Evolutionary conservation across 2,329 filamentous ascomycete species (phyloP), one percentile per base, ranked within the genome.

Genomic region (Teratosphaeriaceae sp.): DNA sequence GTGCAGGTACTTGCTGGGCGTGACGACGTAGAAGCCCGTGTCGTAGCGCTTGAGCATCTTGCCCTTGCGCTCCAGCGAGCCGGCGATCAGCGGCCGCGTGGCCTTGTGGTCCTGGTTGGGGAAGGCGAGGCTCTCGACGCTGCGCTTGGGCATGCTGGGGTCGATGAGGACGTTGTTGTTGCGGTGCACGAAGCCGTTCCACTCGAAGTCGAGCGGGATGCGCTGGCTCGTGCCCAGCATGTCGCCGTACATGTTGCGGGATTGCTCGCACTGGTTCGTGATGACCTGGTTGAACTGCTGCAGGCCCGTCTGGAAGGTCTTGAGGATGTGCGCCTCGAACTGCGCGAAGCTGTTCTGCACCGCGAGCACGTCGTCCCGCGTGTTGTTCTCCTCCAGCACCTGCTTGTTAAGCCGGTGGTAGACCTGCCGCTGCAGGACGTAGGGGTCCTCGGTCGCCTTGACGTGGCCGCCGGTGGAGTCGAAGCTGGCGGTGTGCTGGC

Each of bases 311-410:
- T 97, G 90, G 40, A 97, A 68, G 7, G 86, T 85, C 60, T 84
- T 75, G 42, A 98, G 69, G 43, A 97, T 73, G 62, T 97, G 89
- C 0, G 80, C 75, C 66, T 98, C 92, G 55, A 97, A 98, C 27
- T 81, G 74, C 44, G 83, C 74, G 62, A 97, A 95, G 63, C 87
- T 87, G 68, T 84, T 82, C 68, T 98, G 92, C n/a, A 96, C 85
- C 8, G 83, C 78, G 49, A 98, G 76, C 44, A 97, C 76, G 62
- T 98, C 92, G 62, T 94, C 87, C 51, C 84, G 80, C 69, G 94
- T 90, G 72, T 89, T 94, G 74, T 98, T 98, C 72, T 98, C 92
- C 61, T 95, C 88, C 36, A 87, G 73, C 26, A 97, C 79, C 70
- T 98, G 92, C 71, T 85, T 90, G 75, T 87, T 82, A 43, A 98